Percentiles rank a stretch among this genome's conserved stretches.
Conservation (phyloP, 306 rosid genomes). For the Amphicarpaea edgeworthii region DNA sequence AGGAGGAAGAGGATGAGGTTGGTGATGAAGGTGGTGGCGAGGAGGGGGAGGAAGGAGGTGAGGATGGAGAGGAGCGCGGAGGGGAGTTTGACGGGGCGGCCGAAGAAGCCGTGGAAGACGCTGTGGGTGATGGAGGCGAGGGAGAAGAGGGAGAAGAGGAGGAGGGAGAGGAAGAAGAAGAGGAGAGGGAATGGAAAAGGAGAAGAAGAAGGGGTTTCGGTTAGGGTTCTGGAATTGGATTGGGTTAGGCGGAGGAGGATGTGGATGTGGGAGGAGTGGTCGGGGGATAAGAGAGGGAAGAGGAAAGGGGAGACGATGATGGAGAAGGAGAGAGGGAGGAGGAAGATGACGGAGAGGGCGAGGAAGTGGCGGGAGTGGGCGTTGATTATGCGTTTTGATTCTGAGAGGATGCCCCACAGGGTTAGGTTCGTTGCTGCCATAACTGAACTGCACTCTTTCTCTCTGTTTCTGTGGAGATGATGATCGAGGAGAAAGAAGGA, state of each 20-base stretch:
- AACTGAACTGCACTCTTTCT: background rate
- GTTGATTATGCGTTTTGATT: conserved; percentile 70
- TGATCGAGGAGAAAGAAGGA: background rate
- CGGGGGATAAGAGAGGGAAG: conserved; percentile 17
- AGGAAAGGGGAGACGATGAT: conserved; percentile 56
- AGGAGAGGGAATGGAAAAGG: conserved; percentile 35
- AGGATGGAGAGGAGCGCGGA: conserved; percentile 58
- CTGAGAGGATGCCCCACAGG: conserved; percentile 55
- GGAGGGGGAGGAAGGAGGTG: conserved; percentile 57
- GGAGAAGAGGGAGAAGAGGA: conserved; percentile 56
- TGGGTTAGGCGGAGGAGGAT: conserved; percentile 30
- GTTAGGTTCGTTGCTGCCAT: conserved; percentile 24
- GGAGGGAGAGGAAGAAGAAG: conserved; percentile 47
- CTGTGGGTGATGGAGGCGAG: conserved; percentile 71
- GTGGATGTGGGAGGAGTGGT: conserved; percentile 42
- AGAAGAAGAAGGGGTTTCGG: background rate
- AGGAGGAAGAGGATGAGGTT: conserved; percentile 39
- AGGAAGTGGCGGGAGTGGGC: conserved; percentile 86
- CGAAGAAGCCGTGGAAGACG: conserved; percentile 78
- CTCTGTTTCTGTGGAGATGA: background rate
- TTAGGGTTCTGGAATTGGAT: background rate
- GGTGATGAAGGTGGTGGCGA: conserved; percentile 44
- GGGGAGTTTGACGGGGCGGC: conserved; percentile 73
- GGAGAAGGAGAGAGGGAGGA: conserved; percentile 48
- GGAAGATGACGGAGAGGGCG: conserved; percentile 67